Conservation (phyloP, 139 green algal species). For the Desmodesmus armatus region DNA sequence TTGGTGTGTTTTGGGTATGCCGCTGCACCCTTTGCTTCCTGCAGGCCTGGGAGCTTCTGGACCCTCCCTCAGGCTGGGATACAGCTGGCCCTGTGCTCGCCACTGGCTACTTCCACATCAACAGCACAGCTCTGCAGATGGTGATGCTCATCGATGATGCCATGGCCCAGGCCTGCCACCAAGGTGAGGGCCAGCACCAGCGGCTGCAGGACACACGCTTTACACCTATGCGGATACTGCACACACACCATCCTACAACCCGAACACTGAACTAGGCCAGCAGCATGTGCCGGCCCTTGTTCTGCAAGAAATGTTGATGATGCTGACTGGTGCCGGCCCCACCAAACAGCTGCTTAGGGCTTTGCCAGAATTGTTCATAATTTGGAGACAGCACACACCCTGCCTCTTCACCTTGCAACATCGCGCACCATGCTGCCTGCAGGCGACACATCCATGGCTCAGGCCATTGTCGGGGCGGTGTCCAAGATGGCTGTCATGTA, state of each 20-base stretch:
- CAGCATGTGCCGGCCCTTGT: neutral
- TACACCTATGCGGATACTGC: no score
- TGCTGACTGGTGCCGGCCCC: neutral
- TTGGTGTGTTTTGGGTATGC: neutral
- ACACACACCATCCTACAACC: no score
- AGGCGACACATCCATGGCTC: constrained; percentile 37
- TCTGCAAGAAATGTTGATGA: neutral
- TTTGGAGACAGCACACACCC: no score
- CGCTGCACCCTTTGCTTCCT: neutral
- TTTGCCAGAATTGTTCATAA: no score
- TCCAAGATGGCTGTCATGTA: constrained; percentile 46
- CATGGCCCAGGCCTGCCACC: constrained; percentile 27
- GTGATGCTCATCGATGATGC: constrained; percentile 44
- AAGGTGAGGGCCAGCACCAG: neutral
- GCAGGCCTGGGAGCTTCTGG: constrained; percentile 42
- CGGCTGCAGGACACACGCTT: neutral
- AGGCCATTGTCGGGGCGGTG: constrained; percentile 24
- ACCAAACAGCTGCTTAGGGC: no score
- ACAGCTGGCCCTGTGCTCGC: constrained; percentile 17
- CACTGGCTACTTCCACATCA: constrained; percentile 44
- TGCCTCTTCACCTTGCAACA: neutral
- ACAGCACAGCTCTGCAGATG: constrained; percentile 25
- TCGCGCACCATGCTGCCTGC: neutral
- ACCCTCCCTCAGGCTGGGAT: constrained; percentile 46
- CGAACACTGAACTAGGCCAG: no score